Conservation (phyloP, 2,329 filamentous ascomycete genomes). For the Colletotrichum musae region DNA sequence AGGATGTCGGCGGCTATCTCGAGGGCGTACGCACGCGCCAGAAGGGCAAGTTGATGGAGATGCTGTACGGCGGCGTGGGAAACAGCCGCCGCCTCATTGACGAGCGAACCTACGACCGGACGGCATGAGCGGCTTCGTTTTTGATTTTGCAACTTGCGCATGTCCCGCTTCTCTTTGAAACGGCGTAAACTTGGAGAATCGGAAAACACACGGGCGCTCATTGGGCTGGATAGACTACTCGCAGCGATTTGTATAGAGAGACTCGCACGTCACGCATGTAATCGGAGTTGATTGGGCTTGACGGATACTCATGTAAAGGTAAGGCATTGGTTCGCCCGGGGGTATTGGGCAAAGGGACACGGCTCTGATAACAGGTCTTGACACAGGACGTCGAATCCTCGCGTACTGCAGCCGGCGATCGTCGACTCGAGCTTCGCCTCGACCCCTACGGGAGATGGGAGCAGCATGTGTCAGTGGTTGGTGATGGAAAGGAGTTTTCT, state of each 20-base stretch:
- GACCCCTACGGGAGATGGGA: no score
- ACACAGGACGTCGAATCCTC: background rate
- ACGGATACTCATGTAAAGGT: background rate
- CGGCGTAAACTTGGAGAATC: background rate
- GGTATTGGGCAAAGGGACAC: background rate
- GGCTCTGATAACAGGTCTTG: background rate
- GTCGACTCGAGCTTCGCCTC: no score
- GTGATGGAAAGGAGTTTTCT: no score
- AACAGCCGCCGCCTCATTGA: slow-evolving; percentile 52
- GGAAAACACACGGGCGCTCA: background rate
- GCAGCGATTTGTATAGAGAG: background rate
- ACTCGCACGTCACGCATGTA: background rate
- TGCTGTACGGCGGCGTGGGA: slow-evolving; percentile 73
- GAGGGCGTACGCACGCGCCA: slow-evolving; percentile 82
- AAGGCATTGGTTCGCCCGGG: background rate
- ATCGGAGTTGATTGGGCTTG: slow-evolving; percentile 2
- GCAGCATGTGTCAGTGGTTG: no score
- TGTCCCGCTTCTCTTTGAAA: background rate
- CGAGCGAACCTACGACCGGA: slow-evolving; percentile 40
- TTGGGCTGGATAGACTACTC: background rate
- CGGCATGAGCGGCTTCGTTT: slow-evolving; percentile 6
- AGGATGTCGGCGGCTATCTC: slow-evolving; percentile 84
- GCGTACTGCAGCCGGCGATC: background rate
- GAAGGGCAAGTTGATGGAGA: slow-evolving; percentile 86
- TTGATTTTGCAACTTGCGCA: background rate